A percentile compares a stretch with the other conserved stretches of the same genome.
Evolutionary conservation across 192 early-diverging fungal species (phyloP).

Genomic region (Spinellus fusiger): DNA sequence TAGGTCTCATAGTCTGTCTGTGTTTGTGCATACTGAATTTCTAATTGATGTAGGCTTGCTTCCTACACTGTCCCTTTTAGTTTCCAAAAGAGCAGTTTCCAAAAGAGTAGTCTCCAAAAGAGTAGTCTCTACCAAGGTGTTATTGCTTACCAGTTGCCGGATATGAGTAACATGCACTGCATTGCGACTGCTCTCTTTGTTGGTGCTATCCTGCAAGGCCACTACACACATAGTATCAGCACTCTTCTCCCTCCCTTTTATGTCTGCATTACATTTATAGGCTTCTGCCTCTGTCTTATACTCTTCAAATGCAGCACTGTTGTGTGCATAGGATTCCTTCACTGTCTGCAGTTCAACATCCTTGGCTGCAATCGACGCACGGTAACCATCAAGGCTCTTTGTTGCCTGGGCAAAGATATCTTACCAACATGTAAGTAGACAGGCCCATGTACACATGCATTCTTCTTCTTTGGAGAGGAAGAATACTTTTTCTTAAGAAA

Average conservation of each 20-base stretch:
- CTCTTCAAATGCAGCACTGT: conserved; percentile 23
- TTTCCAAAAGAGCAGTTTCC: not conserved
- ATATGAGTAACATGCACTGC: not conserved
- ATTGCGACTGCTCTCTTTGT: conserved; percentile 8
- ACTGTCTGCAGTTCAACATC: conserved; percentile 36
- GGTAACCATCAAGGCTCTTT: conserved; percentile 47
- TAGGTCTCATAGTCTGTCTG: conserved; percentile 52
- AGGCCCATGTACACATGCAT: not conserved
- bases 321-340: conserved; percentile 27
- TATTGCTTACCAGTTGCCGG: conserved; percentile 1
- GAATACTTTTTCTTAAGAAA: no score
- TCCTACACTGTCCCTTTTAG: conserved; percentile 25
- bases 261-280: conserved; percentile 19
- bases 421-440: not conserved
- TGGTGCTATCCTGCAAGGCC: not conserved
- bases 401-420: conserved; percentile 52
- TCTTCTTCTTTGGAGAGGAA: not conserved
- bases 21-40: conserved; percentile 35
- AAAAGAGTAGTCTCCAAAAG: not conserved
- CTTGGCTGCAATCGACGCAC: conserved; percentile 40
- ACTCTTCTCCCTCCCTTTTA: not conserved
- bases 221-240: not conserved
- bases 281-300: conserved; percentile 7
- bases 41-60: conserved; percentile 39
- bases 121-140: not conserved